Conservation (phyloP, 768 basidiomycete species). For the Leccinum barrowsii region DNA sequence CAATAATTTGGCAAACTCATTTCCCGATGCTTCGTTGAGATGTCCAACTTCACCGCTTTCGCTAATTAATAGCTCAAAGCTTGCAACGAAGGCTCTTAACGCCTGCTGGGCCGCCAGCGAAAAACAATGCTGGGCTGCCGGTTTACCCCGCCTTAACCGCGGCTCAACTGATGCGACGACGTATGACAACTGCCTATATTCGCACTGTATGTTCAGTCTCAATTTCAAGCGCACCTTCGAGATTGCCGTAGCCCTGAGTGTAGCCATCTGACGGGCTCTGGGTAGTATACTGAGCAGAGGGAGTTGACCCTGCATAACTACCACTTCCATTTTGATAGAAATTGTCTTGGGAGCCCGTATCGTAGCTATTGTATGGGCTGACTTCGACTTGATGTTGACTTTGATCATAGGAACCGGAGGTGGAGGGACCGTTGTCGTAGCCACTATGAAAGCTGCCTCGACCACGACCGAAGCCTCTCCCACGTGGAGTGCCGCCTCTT, state of each 20-base stretch:
- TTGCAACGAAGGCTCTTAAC: conserved; percentile 37
- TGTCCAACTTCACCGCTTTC: conserved; percentile 41
- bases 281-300: conserved; percentile 51
- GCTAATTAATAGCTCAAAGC: conserved; percentile 49
- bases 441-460: conserved; percentile 51
- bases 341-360: conserved; percentile 49
- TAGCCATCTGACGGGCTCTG: conserved; percentile 44
- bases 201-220: conserved; percentile 49
- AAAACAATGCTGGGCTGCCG: conserved; percentile 32
- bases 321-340: conserved; percentile 72
- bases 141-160: conserved; percentile 51
- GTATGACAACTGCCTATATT: conserved; percentile 38
- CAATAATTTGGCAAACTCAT: conserved; percentile 24
- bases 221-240: conserved; percentile 86
- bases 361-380: conserved; percentile 70
- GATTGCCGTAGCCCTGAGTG: conserved; percentile 59
- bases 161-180: conserved; percentile 36
- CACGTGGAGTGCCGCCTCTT: conserved; percentile 52
- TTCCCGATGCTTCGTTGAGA: conserved; percentile 26
- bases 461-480: conserved; percentile 51
- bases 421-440: conserved; percentile 53
- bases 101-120: conserved; percentile 23
- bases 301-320: conserved; percentile 48
- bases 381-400: conserved; percentile 56
- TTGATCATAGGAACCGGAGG: conserved; percentile 59